Conservation (phyloP, 805 yeast genomes). For the Hagleromyces aurorensis region DNA sequence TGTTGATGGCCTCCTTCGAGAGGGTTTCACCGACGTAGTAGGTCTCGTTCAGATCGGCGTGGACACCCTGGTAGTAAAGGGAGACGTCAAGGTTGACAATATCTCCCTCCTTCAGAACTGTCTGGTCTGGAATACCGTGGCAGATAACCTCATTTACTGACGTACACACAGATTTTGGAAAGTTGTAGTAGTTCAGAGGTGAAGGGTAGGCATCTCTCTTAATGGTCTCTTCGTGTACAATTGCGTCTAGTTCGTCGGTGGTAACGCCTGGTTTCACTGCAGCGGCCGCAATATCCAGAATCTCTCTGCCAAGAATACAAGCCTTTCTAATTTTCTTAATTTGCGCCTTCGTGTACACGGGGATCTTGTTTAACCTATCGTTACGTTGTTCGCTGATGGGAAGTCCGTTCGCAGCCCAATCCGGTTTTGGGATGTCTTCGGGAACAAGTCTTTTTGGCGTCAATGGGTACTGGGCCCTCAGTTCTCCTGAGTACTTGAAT, state of each 20-base stretch:
- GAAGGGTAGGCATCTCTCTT: conserved; percentile 91
- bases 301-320: conserved; percentile 73
- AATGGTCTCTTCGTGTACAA: conserved; percentile 82
- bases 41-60: conserved; percentile 93
- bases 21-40: conserved; percentile 90
- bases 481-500: conserved; percentile 61
- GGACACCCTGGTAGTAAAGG: conserved; percentile 77
- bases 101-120: conserved; percentile 85
- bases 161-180: conserved; percentile 87
- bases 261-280: conserved; percentile 82
- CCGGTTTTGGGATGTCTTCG: conserved; percentile 64
- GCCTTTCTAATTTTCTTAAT: conserved; percentile 68
- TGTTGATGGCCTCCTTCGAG: conserved; percentile 72
- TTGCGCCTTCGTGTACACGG: conserved; percentile 56
- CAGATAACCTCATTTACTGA: conserved; percentile 93
- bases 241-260: conserved; percentile 82
- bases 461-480: conserved; percentile 78
- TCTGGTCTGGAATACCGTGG: conserved; percentile 94
- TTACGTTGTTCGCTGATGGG: conserved; percentile 72
- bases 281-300: conserved; percentile 83
- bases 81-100: conserved; percentile 88
- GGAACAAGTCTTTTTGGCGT: conserved; percentile 67
- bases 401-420: conserved; percentile 72
- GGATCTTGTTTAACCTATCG: conserved; percentile 61
- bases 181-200: conserved; percentile 88